Conservation (phyloP, 768 basidiomycete species). For the Hygrocybe coccinea region DNA sequence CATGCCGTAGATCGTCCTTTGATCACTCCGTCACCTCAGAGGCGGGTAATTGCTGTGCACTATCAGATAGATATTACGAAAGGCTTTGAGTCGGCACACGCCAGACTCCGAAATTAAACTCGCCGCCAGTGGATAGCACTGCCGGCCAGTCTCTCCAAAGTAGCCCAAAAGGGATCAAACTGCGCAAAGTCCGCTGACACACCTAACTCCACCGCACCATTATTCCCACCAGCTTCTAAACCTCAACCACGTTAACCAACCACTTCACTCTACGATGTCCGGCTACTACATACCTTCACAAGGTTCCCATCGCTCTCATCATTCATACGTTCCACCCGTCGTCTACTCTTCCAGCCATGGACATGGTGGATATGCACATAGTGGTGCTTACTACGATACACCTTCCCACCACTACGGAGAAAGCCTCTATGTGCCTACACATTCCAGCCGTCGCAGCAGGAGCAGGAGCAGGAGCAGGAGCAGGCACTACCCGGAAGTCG, state of each 20-base stretch:
- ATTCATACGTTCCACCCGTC: constrained; percentile 26
- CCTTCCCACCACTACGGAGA: constrained; percentile 12
- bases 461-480: constrained; percentile 1
- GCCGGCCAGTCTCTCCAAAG: too few relatives aligned
- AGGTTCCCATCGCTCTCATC: constrained; percentile 29
- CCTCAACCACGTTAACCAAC: background rate
- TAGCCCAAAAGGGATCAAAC: background rate
- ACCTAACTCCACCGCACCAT: background rate
- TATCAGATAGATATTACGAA: too few relatives aligned
- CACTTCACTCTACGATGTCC: background rate
- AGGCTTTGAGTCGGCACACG: too few relatives aligned
- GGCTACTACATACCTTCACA: constrained; percentile 3
- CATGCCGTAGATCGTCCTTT: too few relatives aligned
- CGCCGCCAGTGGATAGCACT: too few relatives aligned
- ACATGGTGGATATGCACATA: too few relatives aligned
- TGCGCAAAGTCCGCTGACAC: background rate
- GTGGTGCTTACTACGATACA: too few relatives aligned
- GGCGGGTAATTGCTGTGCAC: too few relatives aligned
- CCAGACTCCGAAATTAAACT: background rate
- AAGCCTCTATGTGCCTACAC: background rate
- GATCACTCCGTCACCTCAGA: too few relatives aligned
- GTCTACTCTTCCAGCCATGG: constrained; percentile 30
- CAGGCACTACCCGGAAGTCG: background rate
- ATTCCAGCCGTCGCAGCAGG: background rate
- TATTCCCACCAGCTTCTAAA: background rate